Evolutionary conservation across 352 stramenopile genomes (phyloP).

Genomic region (Hyaloperonospora brassicae): DNA sequence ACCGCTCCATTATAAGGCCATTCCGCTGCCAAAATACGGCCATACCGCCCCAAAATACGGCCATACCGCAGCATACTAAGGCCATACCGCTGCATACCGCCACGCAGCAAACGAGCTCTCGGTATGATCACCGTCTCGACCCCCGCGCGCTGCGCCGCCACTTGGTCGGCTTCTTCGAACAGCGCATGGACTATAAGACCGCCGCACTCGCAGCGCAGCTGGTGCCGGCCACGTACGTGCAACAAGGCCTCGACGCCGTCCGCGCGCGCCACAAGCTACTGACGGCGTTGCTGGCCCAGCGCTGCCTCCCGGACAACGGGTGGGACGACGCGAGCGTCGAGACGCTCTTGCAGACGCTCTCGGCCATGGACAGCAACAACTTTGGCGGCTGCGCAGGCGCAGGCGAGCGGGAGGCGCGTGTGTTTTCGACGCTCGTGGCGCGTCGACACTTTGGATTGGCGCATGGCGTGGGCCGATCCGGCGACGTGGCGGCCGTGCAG

Average conservation of each 20-base stretch:
- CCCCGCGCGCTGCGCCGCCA: no score
- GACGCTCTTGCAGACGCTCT: constrained; percentile 77
- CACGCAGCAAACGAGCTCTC: no score
- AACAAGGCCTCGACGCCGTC: constrained; percentile 64
- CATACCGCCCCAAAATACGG: no score
- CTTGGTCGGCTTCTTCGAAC: no score
- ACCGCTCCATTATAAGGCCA: no score
- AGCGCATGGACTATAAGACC: constrained; percentile 51
- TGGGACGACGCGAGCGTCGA: constrained; percentile 88
- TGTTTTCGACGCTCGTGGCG: constrained; percentile 73
- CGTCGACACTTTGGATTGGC: constrained; percentile 90
- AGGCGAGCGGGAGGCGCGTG: constrained; percentile 94
- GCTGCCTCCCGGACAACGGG: constrained; percentile 74
- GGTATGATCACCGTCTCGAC: no score
- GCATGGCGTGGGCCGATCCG: constrained; percentile 95
- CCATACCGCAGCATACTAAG: no score
- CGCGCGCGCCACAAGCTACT: constrained; percentile 59
- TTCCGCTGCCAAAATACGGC: no score
- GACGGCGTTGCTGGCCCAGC: constrained; percentile 74
- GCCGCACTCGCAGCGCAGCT: constrained; percentile 45
- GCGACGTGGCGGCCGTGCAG: constrained; percentile 97
- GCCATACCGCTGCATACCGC: no score
- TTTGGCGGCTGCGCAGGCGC: constrained; percentile 88
- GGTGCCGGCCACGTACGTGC: constrained; percentile 63
- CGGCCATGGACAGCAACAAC: constrained; percentile 94